A percentile compares a stretch with the other conserved stretches of the same genome.
phyloP scores from a whole-genome alignment of 2,329 filamentous ascomycete species.

The Arthrobotrys musiformis region DNA sequence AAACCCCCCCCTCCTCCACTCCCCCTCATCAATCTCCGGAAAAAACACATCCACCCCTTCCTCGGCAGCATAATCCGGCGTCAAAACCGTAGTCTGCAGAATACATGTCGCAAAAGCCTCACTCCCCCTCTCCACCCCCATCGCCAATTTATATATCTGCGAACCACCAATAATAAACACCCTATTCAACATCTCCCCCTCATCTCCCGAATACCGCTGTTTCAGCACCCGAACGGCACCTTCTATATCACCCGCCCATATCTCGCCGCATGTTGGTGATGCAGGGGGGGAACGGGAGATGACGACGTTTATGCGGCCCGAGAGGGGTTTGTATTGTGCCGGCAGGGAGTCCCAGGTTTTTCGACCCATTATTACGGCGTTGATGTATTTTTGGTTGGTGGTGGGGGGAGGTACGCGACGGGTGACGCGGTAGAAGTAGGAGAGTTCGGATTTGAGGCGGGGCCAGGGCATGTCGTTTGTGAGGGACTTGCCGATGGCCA shows the following conservation, averaged over 20 bases:
- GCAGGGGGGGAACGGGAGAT: slow-evolving; percentile 72
- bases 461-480: slow-evolving; percentile 87
- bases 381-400: slow-evolving; percentile 62
- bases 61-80: slow-evolving; percentile 71
- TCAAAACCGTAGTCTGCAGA: slow-evolving; percentile 76
- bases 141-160: slow-evolving; percentile 80
- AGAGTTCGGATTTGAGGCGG: slow-evolving; percentile 88
- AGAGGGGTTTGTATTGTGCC: slow-evolving; percentile 78
- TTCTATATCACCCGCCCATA: slow-evolving; percentile 32
- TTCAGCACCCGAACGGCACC: slow-evolving; percentile 60
- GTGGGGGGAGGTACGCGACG: slow-evolving; percentile 68
- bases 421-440: slow-evolving; percentile 91
- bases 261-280: slow-evolving; percentile 55
- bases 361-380: slow-evolving; percentile 94
- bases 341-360: slow-evolving; percentile 97
- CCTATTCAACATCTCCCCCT: slow-evolving; percentile 63
- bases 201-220: slow-evolving; percentile 68
- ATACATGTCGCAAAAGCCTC: slow-evolving; percentile 64
- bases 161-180: slow-evolving; percentile 91
- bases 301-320: slow-evolving; percentile 82
- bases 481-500: slow-evolving; percentile 80
- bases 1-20: slow-evolving; percentile 70
- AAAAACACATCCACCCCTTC: slow-evolving; percentile 73
- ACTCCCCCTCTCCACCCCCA: slow-evolving; percentile 67
- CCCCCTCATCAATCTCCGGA: slow-evolving; percentile 66